A percentile compares a stretch with the other conserved stretches of the same genome.
phyloP scores from a whole-genome alignment of 495 filamentous ascomycete genomes.

The Letharia columbiana region DNA sequence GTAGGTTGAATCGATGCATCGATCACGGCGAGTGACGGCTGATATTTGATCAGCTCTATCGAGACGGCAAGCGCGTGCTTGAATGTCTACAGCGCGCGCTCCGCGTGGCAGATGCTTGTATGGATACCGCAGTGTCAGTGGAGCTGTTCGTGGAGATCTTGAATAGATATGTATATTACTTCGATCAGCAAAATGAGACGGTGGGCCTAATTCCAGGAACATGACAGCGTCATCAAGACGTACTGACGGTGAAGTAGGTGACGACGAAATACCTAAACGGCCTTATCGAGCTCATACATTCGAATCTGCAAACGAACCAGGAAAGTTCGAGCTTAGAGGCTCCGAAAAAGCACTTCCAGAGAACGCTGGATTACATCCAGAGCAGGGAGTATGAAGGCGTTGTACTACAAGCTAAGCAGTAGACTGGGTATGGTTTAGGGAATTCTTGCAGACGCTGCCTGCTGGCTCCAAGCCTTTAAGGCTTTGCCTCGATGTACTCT shows the following conservation, averaged over 20 bases:
- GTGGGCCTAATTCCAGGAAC: constrained; percentile 39
- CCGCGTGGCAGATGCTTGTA: constrained; percentile 94
- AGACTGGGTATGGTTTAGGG: not conserved
- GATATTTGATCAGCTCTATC: constrained; percentile 63
- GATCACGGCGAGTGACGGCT: constrained; percentile 17
- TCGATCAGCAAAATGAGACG: constrained; percentile 97
- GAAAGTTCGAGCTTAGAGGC: constrained; percentile 72
- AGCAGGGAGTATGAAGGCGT: constrained; percentile 90
- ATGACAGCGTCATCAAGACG: not conserved
- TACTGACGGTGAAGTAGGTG: constrained; percentile 45
- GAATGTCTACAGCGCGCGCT: constrained; percentile 94
- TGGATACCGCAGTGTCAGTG: constrained; percentile 97
- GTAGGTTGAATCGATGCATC: constrained; percentile 43
- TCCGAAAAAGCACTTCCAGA: constrained; percentile 84
- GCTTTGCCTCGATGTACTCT: constrained; percentile 1
- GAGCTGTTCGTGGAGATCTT: constrained; percentile 97
- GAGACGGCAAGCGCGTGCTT: constrained; percentile 91
- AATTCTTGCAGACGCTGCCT: not conserved
- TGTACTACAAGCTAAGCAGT: constrained; percentile 60
- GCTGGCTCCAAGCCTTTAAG: not conserved
- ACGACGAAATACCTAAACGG: constrained; percentile 98
- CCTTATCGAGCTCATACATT: constrained; percentile 96
- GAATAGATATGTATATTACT: constrained; percentile 98
- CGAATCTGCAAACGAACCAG: constrained; percentile 79
- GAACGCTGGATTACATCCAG: constrained; percentile 87